These are phyloP conservation scores for Diddensiella caesifluorescens DNA, from an alignment of 805 yeast genomes.

Conservation along the genomic window DNA sequence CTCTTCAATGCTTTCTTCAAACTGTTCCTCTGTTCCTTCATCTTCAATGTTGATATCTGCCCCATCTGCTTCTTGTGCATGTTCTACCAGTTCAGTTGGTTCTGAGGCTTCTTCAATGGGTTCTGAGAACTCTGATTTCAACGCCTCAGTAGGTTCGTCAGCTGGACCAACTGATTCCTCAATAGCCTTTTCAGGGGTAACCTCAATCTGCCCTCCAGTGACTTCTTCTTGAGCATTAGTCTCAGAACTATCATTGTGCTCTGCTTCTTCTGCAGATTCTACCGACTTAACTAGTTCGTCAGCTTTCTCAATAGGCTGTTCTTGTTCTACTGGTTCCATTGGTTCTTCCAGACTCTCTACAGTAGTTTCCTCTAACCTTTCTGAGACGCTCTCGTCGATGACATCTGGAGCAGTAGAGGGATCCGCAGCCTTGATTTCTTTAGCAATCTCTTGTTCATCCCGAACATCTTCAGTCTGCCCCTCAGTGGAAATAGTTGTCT, in stretches of 20 bases:
- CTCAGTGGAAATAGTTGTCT: no score
- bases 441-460: conserved; percentile 2
- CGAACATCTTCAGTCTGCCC: background rate
- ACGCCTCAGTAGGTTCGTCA: background rate
- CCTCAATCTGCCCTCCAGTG: conserved; percentile 8
- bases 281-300: conserved; percentile 2
- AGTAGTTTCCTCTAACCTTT: no score
- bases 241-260: background rate
- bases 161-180: background rate
- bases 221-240: conserved; percentile 10
- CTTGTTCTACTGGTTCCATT: conserved; percentile 9
- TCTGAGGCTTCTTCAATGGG: background rate
- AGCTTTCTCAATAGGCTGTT: conserved; percentile 2
- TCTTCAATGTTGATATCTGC: background rate
- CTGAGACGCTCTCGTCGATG: no score
- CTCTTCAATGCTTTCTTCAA: conserved; percentile 2
- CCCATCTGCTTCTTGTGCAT: background rate
- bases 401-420: no score
- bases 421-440: conserved; percentile 18
- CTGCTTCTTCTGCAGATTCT: background rate
- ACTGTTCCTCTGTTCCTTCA: background rate
- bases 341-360: conserved; percentile 1
- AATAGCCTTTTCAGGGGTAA: conserved; percentile 5
- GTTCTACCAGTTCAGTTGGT: background rate
- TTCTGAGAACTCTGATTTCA: background rate